Evolutionary conservation across 805 yeast genomes (phyloP).

Genomic region (Metschnikowia borealis): DNA sequence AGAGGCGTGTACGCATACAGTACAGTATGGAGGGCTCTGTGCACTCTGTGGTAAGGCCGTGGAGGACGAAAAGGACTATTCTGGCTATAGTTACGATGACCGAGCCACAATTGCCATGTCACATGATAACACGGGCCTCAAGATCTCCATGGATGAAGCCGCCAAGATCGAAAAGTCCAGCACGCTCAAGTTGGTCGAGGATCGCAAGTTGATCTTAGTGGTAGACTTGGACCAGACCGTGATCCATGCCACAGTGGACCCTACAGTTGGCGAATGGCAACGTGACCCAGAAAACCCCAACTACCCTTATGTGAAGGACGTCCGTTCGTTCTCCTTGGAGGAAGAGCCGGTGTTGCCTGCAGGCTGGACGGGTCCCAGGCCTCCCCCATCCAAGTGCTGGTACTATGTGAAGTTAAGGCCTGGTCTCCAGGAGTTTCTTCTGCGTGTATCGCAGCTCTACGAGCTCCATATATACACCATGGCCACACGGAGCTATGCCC

Average conservation of each 20-base stretch:
- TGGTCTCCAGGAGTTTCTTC: slow-evolving; percentile 72
- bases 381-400: slow-evolving; percentile 65
- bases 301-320: slow-evolving; percentile 79
- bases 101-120: slow-evolving; percentile 86
- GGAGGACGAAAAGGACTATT: slow-evolving; percentile 65
- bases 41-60: slow-evolving; percentile 86
- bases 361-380: slow-evolving; percentile 56
- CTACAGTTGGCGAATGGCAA: slow-evolving; percentile 96
- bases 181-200: slow-evolving; percentile 55
- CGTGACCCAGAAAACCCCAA: slow-evolving; percentile 81
- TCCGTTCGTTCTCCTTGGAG: slow-evolving; percentile 67
- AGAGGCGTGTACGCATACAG: slow-evolving; percentile 89
- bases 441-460: slow-evolving; percentile 56
- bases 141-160: slow-evolving; percentile 84
- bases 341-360: slow-evolving; percentile 66
- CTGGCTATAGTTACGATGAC: slow-evolving; percentile 62
- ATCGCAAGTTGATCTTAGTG: slow-evolving; percentile 75
- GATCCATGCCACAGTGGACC: slow-evolving; percentile 96
- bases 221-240: slow-evolving; percentile 97
- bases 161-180: slow-evolving; percentile 70
- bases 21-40: slow-evolving; percentile 92
- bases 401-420: slow-evolving; percentile 93
- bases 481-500: slow-evolving; percentile 95
- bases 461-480: slow-evolving; percentile 95
- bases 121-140: slow-evolving; percentile 80